A percentile compares a stretch with the other conserved stretches of the same genome.
phyloP scores from a whole-genome alignment of 257 asterid species.

The Plantago elongata region DNA sequence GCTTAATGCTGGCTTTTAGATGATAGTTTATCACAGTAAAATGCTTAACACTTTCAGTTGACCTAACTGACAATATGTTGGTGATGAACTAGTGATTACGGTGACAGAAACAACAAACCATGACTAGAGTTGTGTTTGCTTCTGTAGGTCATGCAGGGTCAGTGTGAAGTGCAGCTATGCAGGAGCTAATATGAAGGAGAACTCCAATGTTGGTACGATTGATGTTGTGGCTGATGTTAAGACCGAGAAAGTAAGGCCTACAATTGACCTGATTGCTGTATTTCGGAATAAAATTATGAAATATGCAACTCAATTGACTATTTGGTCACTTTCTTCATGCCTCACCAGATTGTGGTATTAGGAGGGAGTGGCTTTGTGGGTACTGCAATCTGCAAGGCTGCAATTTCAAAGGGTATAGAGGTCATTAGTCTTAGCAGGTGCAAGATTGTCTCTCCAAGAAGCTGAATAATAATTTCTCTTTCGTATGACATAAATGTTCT shows the following conservation, averaged over 20 bases:
- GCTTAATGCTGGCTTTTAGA: too few species aligned
- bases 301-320: conserved; percentile 13
- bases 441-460: conserved; percentile 19
- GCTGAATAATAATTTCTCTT: conserved; percentile 22
- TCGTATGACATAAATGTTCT: conserved; percentile 13
- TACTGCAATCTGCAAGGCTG: conserved; percentile 97
- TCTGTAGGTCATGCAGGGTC: conserved; percentile 34
- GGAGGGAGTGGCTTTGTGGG: conserved; percentile 99
- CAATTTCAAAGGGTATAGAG: conserved; percentile 90
- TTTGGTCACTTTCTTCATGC: conserved; percentile 18
- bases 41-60: too few species aligned
- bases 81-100: conserved; percentile 5
- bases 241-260: conserved; percentile 62
- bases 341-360: conserved; percentile 73
- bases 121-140: neutral
- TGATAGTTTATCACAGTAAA: too few species aligned
- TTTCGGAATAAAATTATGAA: conserved; percentile 4
- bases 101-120: too few species aligned
- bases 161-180: conserved; percentile 71
- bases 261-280: conserved; percentile 4
- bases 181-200: conserved; percentile 32
- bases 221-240: conserved; percentile 87
- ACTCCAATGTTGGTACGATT: conserved; percentile 44
- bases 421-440: conserved; percentile 98
- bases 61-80: conserved; percentile 14